A percentile compares a stretch with the other conserved stretches of the same genome.
Conservation (phyloP, 352 stramenopile species). For the Aphanomyces invadans region DNA sequence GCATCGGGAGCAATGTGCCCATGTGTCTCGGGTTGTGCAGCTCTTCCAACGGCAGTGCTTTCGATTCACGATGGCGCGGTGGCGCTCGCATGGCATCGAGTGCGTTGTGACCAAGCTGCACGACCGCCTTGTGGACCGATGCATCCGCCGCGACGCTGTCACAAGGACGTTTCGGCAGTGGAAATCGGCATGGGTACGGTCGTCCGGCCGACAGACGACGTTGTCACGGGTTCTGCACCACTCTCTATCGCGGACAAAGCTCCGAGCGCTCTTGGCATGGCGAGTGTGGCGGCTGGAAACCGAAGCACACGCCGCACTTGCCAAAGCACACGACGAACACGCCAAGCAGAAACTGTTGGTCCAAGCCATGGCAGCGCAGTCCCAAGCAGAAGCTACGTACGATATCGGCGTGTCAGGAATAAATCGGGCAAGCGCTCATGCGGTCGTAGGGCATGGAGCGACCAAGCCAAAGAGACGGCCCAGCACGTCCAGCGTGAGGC, state of each 20-base stretch:
- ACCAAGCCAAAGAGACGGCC: conserved; percentile 21
- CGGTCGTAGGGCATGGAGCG: conserved; percentile 17
- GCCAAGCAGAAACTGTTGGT: conserved; percentile 5
- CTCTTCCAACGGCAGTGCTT: background rate
- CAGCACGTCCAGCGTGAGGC: conserved; percentile 10
- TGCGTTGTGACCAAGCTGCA: background rate
- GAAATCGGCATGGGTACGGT: background rate
- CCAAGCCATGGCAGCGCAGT: conserved; percentile 13
- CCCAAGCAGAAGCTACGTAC: conserved; percentile 18
- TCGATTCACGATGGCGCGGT: background rate
- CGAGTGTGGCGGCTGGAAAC: background rate
- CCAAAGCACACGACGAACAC: conserved; percentile 12
- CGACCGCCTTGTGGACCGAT: background rate
- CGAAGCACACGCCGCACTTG: background rate
- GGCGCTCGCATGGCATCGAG: background rate
- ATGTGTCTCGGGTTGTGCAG: background rate
- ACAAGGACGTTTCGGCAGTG: background rate
- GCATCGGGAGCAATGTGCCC: background rate
- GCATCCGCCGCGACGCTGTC: background rate
- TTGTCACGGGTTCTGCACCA: background rate
- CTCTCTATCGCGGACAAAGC: background rate
- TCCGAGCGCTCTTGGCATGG: background rate
- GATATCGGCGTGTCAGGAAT: background rate
- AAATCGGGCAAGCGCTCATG: too few relatives aligned
- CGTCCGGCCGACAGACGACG: background rate